phyloP scores from a whole-genome alignment of 2,329 filamentous ascomycete species.

The Stachybotrys chlorohalonatus region DNA sequence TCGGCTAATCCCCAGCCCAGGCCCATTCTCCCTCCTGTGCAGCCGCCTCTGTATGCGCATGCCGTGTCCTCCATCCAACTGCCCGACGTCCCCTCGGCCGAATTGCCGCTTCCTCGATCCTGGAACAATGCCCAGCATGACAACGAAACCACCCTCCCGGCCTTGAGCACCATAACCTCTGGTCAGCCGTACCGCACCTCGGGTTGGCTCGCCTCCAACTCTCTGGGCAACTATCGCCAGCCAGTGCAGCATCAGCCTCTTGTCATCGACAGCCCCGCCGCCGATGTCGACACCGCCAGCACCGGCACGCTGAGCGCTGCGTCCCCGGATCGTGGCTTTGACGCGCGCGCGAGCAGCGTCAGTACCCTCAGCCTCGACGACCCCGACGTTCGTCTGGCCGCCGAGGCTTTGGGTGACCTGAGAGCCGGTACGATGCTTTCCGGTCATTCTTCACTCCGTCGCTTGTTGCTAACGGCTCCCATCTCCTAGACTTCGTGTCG shows the following conservation, averaged over 20 bases:
- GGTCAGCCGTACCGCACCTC: constrained; percentile 14
- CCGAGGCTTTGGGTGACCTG: constrained; percentile 67
- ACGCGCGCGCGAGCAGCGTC: constrained; percentile 39
- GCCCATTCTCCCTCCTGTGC: constrained; percentile 1
- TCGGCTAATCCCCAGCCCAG: neutral
- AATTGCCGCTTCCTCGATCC: constrained; percentile 12
- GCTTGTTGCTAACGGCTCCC: constrained; percentile 6
- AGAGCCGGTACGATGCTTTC: constrained; percentile 48
- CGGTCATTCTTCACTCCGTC: constrained; percentile 2
- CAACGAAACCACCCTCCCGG: constrained; percentile 21
- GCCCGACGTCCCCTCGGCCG: constrained; percentile 16
- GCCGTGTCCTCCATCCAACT: constrained; percentile 14
- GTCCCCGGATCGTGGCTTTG: constrained; percentile 36
- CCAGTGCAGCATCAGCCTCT: constrained; percentile 15
- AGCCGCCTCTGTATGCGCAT: constrained; percentile 14
- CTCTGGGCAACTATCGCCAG: constrained; percentile 33
- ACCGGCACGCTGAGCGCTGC: constrained; percentile 30
- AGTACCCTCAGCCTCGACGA: constrained; percentile 53
- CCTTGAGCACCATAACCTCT: constrained; percentile 24
- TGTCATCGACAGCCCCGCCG: constrained; percentile 34
- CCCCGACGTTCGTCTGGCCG: constrained; percentile 60
- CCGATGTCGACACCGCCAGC: constrained; percentile 37
- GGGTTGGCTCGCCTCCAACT: constrained; percentile 40
- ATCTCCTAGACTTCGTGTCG: constrained; percentile 51
- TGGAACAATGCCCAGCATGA: constrained; percentile 14